Evolutionary conservation across 768 basidiomycete genomes (phyloP).

Genomic region (Serpula lacrymans): DNA sequence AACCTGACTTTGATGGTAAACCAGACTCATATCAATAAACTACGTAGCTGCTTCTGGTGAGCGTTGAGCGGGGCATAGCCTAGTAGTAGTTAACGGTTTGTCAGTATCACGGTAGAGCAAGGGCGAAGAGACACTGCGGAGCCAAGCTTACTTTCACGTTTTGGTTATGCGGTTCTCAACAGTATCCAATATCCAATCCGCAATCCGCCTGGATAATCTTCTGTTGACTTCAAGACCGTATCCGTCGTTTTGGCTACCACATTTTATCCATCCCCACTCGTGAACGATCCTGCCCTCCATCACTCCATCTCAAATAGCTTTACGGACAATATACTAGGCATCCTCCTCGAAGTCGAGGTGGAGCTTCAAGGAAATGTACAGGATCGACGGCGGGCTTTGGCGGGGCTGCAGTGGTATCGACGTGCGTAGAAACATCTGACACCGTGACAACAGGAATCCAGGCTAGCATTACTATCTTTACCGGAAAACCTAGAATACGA

Average conservation of each 20-base stretch:
- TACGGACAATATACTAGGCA: conserved; percentile 96
- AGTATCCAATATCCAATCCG: too few species aligned
- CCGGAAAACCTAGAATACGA: conserved; percentile 46
- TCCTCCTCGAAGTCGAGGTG: conserved; percentile 96
- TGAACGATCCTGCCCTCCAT: conserved; percentile 92
- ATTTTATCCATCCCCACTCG: conserved; percentile 95
- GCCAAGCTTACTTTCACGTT: conserved; percentile 92
- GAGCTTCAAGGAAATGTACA: conserved; percentile 85
- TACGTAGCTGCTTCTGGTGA: conserved; percentile 91
- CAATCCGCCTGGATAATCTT: conserved; percentile 83
- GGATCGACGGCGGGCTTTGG: conserved; percentile 43
- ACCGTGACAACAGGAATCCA: conserved; percentile 58
- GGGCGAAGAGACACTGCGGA: conserved; percentile 5
- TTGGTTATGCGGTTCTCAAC: conserved; percentile 92
- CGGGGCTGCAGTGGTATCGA: conserved; percentile 48
- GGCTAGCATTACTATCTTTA: conserved; percentile 54
- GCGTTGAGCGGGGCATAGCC: conserved; percentile 99
- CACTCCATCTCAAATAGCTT: conserved; percentile 95
- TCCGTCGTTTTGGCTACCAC: conserved; percentile 72
- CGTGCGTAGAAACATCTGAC: conserved; percentile 67
- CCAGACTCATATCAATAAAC: too few species aligned
- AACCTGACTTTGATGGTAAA: too few species aligned
- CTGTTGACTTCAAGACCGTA: conserved; percentile 93
- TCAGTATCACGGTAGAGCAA: background rate
- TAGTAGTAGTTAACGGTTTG: conserved; percentile 30